Base-by-base conservation (phyloP, 306 rosid species). In the Fragaria iinumae region DNA sequence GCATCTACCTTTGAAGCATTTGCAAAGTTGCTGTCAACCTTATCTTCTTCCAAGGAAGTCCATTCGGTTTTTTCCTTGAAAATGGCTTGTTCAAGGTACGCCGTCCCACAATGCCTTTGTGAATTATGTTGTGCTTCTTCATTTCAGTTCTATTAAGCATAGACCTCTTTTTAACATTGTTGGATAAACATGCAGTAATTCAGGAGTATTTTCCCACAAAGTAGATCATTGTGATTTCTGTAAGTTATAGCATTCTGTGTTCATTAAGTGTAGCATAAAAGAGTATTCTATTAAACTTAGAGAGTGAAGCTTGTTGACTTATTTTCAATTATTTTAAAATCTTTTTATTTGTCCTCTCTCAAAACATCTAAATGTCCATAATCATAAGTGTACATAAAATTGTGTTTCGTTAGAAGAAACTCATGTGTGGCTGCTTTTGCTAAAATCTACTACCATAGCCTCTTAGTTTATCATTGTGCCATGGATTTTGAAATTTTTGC, bases 1-100 rank as follows among this genome's bases (percentile, higher is more conserved):
- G 87, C 92, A 79, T 95, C 99, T 52, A 95, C 99, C 8, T 95
- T 92, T 83, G 99, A 95, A 86, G 93, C 97, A 73, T 88, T 95
- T 86, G 89, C 93, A 18, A 92, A 87, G 82, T 87, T 95, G 82
- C 83, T 95, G 83, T 89, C 93, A 38, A 95, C 87, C 67, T 92
- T 92, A 41, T 92, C 98, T 69, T 95, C 99, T 66, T 88, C 99
- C 70, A 92, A 92, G 89, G 97, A 92, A 88, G 92, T 92, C 77
- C 97, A 88, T 48, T 91, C 97, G 53, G 90, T 88, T 60, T 82
- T 90, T 74, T 88, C 90, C 25, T 78, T 84, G 59, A 95, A 89
- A 86, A 84, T 91, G 95, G 89, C 88, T 77, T 87, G 89, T 80
- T 90, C 97, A 23, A 95, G 99, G 99, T 95, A 88, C 80, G 39